Conservation (phyloP, 2,329 filamentous ascomycete genomes). For the Huntiella decipiens region DNA sequence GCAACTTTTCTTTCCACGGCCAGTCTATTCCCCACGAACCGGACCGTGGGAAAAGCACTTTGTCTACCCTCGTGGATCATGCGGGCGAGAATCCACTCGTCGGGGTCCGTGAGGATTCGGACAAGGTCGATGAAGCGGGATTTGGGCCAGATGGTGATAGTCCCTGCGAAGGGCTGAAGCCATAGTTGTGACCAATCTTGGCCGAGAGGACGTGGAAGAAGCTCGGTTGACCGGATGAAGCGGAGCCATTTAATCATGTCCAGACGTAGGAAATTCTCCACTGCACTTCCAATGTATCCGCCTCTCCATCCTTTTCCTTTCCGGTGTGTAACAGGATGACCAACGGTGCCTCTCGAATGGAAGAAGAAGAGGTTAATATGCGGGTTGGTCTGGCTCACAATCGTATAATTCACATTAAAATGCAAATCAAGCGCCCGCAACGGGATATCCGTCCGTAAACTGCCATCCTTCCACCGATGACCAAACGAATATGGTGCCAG, state of each 20-base stretch:
- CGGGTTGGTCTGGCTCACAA: conserved; percentile 77
- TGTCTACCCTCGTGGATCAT: conserved; percentile 88
- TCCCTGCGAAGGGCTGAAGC: conserved; percentile 87
- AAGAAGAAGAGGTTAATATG: conserved; percentile 99
- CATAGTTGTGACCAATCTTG: conserved; percentile 97
- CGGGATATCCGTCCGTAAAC: conserved; percentile 82
- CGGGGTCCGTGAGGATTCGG: conserved; percentile 73
- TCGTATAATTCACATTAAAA: conserved; percentile 96
- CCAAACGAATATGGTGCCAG: conserved; percentile 87
- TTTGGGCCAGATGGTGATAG: conserved; percentile 91
- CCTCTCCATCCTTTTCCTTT: conserved; percentile 89
- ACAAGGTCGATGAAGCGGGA: conserved; percentile 60
- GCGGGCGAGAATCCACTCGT: conserved; percentile 50
- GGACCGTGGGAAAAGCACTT: conserved; percentile 74
- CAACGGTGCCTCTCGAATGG: conserved; percentile 77
- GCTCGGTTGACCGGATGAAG: conserved; percentile 77
- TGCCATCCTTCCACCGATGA: conserved; percentile 98
- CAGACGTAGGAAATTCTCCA: conserved; percentile 88
- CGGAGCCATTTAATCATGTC: conserved; percentile 97
- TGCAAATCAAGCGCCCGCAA: conserved; percentile 86
- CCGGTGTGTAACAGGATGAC: conserved; percentile 82
- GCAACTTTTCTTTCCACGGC: conserved; percentile 60
- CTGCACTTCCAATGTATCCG: conserved; percentile 78
- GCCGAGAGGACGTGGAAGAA: conserved; percentile 73
- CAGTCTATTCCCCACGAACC: conserved; percentile 75